These are phyloP conservation scores for Saccharum officinarum DNA, from an alignment of 176 grass and related monocot genomes.

Conservation along the genomic window DNA sequence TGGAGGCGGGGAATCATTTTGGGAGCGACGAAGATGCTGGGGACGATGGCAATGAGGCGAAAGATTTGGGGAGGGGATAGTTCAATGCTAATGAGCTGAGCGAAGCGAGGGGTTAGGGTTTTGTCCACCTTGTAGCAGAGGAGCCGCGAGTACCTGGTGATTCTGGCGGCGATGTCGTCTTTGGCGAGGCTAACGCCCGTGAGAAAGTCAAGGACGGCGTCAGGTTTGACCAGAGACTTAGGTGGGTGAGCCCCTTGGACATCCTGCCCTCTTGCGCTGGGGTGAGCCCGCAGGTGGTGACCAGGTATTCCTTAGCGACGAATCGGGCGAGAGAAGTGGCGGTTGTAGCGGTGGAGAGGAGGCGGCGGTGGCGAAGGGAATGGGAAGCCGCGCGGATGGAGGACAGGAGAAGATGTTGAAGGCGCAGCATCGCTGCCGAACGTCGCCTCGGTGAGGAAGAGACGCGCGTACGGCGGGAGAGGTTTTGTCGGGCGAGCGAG, in stretches of 20 bases:
- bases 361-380: background rate
- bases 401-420: background rate
- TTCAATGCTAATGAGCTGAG: no score
- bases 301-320: slow-evolving; percentile 36
- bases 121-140: no score
- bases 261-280: background rate
- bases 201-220: no score
- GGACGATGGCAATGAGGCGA: no score
- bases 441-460: background rate
- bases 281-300: slow-evolving; percentile 36
- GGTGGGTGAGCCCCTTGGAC: background rate
- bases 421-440: background rate
- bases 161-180: no score
- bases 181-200: no score
- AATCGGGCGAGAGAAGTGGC: background rate
- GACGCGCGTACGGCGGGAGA: background rate
- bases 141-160: no score
- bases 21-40: no score
- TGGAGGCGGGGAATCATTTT: no score
- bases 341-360: background rate
- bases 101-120: no score
- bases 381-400: background rate
- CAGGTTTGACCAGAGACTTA: no score
- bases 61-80: no score
- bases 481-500: background rate